Evolutionary conservation across 805 yeast species (phyloP).

Genomic region (Metschnikowia lachancei): DNA sequence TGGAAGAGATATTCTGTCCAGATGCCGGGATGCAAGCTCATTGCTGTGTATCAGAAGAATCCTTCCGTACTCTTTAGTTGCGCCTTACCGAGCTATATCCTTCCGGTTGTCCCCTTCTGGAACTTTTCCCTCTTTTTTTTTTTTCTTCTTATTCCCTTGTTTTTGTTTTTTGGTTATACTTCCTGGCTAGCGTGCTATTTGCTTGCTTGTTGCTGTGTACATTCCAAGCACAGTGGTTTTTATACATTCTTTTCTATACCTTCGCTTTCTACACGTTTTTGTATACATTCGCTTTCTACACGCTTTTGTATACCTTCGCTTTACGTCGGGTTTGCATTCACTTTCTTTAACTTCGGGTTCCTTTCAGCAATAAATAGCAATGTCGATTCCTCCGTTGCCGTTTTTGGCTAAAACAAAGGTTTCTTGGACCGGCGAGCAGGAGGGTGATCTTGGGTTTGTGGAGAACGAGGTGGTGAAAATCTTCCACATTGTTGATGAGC

Average conservation of each 20-base stretch:
- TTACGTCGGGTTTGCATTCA: too few relatives aligned
- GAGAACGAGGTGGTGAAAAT: slow-evolving; percentile 94
- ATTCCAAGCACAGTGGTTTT: too few relatives aligned
- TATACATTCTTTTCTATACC: too few relatives aligned
- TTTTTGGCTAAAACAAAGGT: slow-evolving; percentile 78
- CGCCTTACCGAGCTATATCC: background rate
- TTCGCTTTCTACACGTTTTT: too few relatives aligned
- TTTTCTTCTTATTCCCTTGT: background rate
- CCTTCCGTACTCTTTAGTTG: background rate
- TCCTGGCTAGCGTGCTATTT: too few relatives aligned
- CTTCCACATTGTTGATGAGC: slow-evolving; percentile 74
- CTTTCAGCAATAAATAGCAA: too few relatives aligned
- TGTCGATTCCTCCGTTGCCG: slow-evolving; percentile 49
- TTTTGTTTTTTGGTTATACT: too few relatives aligned
- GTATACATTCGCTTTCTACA: too few relatives aligned
- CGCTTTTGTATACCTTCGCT: too few relatives aligned
- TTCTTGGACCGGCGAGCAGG: slow-evolving; percentile 93
- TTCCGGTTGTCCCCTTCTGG: background rate
- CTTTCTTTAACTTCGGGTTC: too few relatives aligned
- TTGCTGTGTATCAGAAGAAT: slow-evolving; percentile 1
- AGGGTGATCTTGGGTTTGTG: slow-evolving; percentile 85
- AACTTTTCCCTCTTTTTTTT: background rate
- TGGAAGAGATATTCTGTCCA: slow-evolving; percentile 1
- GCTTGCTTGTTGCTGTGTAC: too few relatives aligned
- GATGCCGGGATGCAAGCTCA: slow-evolving; percentile 3